phyloP scores from a whole-genome alignment of 2,329 filamentous ascomycete genomes.

The Alternaria solani region DNA sequence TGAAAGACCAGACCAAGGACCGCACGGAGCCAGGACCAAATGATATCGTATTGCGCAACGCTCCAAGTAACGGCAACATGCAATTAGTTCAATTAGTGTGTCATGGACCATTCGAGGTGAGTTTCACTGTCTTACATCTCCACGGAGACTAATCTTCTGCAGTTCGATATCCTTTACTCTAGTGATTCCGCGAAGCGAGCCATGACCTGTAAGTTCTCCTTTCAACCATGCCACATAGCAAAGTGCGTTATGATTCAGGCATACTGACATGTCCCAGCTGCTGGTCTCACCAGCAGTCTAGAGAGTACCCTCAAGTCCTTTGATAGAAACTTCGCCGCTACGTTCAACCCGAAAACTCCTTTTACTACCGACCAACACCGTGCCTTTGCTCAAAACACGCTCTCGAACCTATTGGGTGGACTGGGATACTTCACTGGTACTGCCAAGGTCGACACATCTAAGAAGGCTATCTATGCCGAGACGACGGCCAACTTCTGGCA shows the following conservation, averaged over 20 bases:
- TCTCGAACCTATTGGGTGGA: conserved; percentile 90
- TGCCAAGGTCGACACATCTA: conserved; percentile 83
- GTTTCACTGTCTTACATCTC: not conserved
- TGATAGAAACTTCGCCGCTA: conserved; percentile 71
- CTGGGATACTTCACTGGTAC: conserved; percentile 93
- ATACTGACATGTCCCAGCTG: conserved; percentile 42
- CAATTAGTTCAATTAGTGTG: conserved; percentile 92
- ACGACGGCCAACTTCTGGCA: conserved; percentile 94
- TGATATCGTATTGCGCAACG: conserved; percentile 65
- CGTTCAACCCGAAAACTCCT: conserved; percentile 75
- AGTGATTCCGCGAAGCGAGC: conserved; percentile 70
- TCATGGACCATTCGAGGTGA: conserved; percentile 77
- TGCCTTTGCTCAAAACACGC: conserved; percentile 81
- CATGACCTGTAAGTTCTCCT: conserved; percentile 57
- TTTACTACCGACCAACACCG: conserved; percentile 77
- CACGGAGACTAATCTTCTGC: conserved; percentile 5
- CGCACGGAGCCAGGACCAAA: conserved; percentile 19
- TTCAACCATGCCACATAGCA: not conserved
- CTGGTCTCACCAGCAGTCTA: conserved; percentile 74
- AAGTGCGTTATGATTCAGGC: not conserved
- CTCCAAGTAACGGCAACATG: conserved; percentile 74
- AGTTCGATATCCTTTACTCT: conserved; percentile 90
- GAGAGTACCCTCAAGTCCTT: conserved; percentile 71
- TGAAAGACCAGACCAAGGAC: conserved; percentile 65
- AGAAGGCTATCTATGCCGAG: conserved; percentile 89